Evolutionary conservation across 2,329 filamentous ascomycete genomes (phyloP).

Genomic region (Fusarium clavum): DNA sequence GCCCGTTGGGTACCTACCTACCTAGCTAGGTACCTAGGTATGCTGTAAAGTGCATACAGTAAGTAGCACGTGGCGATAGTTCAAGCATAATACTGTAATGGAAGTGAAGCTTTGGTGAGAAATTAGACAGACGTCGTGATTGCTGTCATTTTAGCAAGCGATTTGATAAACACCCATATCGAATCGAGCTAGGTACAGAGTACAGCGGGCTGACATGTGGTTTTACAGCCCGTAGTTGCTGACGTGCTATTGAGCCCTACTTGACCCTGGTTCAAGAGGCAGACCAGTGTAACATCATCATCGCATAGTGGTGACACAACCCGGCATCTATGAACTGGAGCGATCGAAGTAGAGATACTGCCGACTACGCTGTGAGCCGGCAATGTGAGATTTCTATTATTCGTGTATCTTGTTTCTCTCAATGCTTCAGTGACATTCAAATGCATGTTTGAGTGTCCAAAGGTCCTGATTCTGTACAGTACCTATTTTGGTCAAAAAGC

Average conservation of each 20-base stretch:
- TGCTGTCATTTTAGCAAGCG: not conserved
- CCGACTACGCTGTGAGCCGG: not conserved
- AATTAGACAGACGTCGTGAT: not conserved
- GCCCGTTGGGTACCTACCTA: not conserved
- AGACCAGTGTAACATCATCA: conserved; percentile 24
- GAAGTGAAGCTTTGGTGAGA: not conserved
- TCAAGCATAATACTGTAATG: not conserved
- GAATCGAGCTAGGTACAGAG: conserved; percentile 8
- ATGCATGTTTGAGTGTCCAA: not conserved
- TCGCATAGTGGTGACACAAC: conserved; percentile 29
- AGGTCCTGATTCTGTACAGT: not conserved
- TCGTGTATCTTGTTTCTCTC: not conserved
- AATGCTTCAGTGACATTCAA: not conserved
- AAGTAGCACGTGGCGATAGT: not conserved
- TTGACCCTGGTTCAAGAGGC: conserved; percentile 2
- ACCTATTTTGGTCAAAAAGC: not conserved
- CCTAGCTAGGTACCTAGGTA: too few species aligned
- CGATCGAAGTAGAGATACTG: not conserved
- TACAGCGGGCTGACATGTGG: conserved; percentile 20
- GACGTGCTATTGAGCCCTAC: conserved; percentile 27
- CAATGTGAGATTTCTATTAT: not conserved
- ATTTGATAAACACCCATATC: conserved; percentile 1
- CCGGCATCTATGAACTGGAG: not conserved
- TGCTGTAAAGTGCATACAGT: not conserved
- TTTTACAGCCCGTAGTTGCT: conserved; percentile 8